Conservation (phyloP, 305 asterid species). For the Andrographis paniculata region DNA sequence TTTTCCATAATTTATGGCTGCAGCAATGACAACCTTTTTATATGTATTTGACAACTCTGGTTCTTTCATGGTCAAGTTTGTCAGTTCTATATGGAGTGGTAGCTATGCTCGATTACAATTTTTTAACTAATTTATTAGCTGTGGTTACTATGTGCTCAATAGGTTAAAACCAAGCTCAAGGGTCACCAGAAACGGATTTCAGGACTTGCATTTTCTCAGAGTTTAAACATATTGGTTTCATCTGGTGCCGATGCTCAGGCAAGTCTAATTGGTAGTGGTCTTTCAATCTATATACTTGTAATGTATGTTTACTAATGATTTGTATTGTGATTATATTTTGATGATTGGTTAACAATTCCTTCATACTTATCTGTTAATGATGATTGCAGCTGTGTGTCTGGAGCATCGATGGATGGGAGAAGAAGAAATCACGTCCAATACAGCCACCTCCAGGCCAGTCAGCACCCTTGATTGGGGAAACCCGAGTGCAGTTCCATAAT, state of each 20-base stretch:
- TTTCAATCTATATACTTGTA: background rate
- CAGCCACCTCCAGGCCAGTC: conserved; percentile 76
- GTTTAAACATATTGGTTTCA: conserved; percentile 77
- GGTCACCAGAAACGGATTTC: conserved; percentile 96
- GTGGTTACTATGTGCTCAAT: conserved; percentile 6
- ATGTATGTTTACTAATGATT: background rate
- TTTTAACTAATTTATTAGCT: no score
- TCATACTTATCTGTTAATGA: background rate
- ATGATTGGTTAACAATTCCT: background rate
- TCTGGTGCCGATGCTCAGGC: conserved; percentile 99
- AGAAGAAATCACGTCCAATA: conserved; percentile 72
- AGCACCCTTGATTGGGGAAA: conserved; percentile 69
- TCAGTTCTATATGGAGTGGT: no score
- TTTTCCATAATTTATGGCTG: no score
- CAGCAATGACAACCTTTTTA: no score
- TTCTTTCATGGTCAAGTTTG: no score
- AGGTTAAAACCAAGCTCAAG: conserved; percentile 94
- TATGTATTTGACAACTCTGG: no score
- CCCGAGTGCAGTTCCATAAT: conserved; percentile 90
- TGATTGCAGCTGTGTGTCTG: conserved; percentile 70
- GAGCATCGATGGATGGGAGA: conserved; percentile 98
- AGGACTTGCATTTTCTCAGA: conserved; percentile 94
- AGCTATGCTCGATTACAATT: no score
- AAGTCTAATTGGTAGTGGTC: conserved; percentile 20
- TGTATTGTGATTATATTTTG: background rate